Evolutionary conservation across 208 protist species (phyloP).

Genomic region (Leishmania major): DNA sequence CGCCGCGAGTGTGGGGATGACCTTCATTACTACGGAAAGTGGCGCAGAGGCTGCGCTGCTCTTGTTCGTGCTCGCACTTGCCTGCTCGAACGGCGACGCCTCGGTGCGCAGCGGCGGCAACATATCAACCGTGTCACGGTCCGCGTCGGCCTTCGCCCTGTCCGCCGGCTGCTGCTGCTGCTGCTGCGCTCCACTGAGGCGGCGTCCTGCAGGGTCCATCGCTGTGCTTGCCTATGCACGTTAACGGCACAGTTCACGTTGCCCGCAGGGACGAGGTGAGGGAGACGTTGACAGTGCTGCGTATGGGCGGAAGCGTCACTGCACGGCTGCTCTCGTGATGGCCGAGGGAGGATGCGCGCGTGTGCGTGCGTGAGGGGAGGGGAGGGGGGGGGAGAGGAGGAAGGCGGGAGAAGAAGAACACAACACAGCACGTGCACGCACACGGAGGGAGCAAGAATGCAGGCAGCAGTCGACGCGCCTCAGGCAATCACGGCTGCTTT

Average conservation of each 20-base stretch:
- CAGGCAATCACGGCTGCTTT: too few species aligned
- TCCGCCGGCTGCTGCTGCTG: neutral
- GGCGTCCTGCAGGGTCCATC: neutral
- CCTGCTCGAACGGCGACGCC: neutral
- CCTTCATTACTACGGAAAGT: neutral
- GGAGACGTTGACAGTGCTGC: neutral
- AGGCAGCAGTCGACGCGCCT: too few species aligned
- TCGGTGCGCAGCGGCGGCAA: too few species aligned
- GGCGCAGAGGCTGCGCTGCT: neutral
- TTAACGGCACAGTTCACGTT: neutral
- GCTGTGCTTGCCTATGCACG: neutral
- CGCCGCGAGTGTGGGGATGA: conserved; percentile 3
- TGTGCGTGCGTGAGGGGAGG: neutral
- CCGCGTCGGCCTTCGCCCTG: too few species aligned
- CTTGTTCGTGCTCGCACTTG: neutral
- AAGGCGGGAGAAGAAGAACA: neutral
- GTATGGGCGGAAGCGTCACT: neutral
- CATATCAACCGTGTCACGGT: neutral
- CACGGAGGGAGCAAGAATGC: neutral
- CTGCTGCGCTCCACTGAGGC: neutral
- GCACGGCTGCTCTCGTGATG: too few species aligned
- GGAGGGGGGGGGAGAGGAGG: neutral
- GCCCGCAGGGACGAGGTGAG: neutral
- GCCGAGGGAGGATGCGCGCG: neutral
- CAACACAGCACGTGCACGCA: neutral